Evolutionary conservation across 1,284 basidiomycete genomes (phyloP).

Genomic region (Puccinia sorghi): DNA sequence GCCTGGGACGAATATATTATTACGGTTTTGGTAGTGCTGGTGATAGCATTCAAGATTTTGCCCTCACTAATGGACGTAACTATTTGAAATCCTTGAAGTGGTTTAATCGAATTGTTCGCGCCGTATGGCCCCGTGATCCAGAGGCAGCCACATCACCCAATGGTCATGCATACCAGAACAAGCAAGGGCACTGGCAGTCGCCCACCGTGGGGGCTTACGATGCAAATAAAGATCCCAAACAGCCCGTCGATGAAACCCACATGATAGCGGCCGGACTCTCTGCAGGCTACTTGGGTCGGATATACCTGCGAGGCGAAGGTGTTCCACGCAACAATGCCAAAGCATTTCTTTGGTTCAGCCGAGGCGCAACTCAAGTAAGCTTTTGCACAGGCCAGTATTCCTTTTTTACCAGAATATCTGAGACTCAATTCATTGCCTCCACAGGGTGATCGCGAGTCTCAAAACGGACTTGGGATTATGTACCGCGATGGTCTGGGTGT

Average conservation of each 20-base stretch:
- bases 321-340: conserved; percentile 69
- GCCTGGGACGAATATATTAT: conserved; percentile 88
- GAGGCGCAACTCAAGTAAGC: conserved; percentile 69
- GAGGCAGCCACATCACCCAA: conserved; percentile 49
- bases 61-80: conserved; percentile 60
- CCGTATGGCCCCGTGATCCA: conserved; percentile 69
- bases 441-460: conserved; percentile 77
- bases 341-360: conserved; percentile 91
- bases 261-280: conserved; percentile 72
- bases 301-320: conserved; percentile 93
- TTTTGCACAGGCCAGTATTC: not conserved
- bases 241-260: conserved; percentile 61
- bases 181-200: conserved; percentile 45
- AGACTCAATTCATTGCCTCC: not conserved
- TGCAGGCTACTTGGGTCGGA: conserved; percentile 82
- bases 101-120: conserved; percentile 75
- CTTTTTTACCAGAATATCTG: not conserved
- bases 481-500: conserved; percentile 83
- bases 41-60: conserved; percentile 47
- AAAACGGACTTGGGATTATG: conserved; percentile 87
- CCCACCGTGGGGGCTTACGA: conserved; percentile 53
- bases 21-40: conserved; percentile 75
- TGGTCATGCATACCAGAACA: conserved; percentile 35
- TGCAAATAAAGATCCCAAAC: conserved; percentile 54
- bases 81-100: conserved; percentile 74